Evolutionary conservation across 2,329 filamentous ascomycete species (phyloP), one percentile per base, ranked within the genome.

Genomic region (Teratosphaeria viscida): DNA sequence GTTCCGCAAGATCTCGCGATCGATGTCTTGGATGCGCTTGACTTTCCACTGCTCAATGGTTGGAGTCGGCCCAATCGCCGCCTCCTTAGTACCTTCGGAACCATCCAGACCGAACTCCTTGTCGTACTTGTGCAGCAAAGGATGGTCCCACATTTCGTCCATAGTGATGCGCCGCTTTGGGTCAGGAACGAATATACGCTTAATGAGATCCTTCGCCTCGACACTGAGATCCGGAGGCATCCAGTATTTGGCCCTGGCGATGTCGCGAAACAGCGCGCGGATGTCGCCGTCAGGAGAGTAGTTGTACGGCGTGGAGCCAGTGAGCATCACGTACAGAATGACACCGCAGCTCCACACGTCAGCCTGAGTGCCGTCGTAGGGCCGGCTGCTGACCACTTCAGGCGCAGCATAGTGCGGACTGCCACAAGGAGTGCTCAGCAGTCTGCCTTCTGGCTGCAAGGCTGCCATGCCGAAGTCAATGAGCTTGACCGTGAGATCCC

Each of bases 381-480:
- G 82, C 39, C 81, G 81, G 49, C 86, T 87, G 65, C 85, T 84
- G 62, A 96, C 87, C 37, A 99, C 84, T 72, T 99, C 94, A 0
- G 94, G 94, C 0, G 94, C 92, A 19, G 92, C 92, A 69, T 99
- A 99, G 74, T 97, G 94, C 26, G 94, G 94, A 64, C 94, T 97
- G 23, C 94, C 94, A 68, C 94, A 99, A 4, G 92, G 90, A 0
- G 94, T 97, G 59, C 84, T 88, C 32, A 99, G 82, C 70, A 86
- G 86, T 65, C 90, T 86, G 8, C 85, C 87, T 27, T 84, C 82
- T 3, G 89, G 89, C 72, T 97, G 92, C 52, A 97, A 79, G 3
- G 92, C 92, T 53, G 94, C 94, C 92, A 99, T 96, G 52, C 94
- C 92, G 73, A 99, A 99, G 73, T 99, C 94, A 57, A 92, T 92